phyloP scores from a whole-genome alignment of 768 basidiomycete genomes.

The Strobilomyces confusus region DNA sequence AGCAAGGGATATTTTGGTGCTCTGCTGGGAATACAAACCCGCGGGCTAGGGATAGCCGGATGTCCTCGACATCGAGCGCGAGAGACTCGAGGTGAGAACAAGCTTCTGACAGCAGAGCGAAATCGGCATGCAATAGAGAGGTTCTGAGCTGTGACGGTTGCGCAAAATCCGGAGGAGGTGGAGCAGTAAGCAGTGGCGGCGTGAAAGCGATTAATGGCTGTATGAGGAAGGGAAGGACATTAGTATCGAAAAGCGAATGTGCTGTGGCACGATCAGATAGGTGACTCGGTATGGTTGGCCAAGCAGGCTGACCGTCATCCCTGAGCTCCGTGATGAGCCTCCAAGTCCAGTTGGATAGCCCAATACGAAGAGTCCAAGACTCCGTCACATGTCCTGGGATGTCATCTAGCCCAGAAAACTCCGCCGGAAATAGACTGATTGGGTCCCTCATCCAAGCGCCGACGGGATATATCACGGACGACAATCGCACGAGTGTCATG shows the following conservation, averaged over 20 bases:
- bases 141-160: conserved; percentile 39
- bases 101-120: conserved; percentile 68
- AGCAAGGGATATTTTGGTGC: conserved; percentile 52
- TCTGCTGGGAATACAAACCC: conserved; percentile 57
- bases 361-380: conserved; percentile 61
- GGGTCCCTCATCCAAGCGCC: conserved; percentile 53
- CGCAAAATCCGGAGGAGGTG: conserved; percentile 37
- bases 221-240: conserved; percentile 60
- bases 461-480: conserved; percentile 68
- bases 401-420: conserved; percentile 10
- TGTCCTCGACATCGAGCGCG: conserved; percentile 72
- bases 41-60: conserved; percentile 67
- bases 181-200: conserved; percentile 44
- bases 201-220: conserved; percentile 56
- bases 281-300: neutral
- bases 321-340: conserved; percentile 67
- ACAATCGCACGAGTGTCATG: conserved; percentile 62
- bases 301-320: conserved; percentile 54
- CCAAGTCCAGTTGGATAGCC: conserved; percentile 76
- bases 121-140: conserved; percentile 57
- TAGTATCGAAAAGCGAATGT: conserved; percentile 55
- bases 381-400: conserved; percentile 38
- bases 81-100: conserved; percentile 76
- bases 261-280: conserved; percentile 32
- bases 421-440: conserved; percentile 22